Base-by-base conservation (phyloP, 305 asterid genomes). In the Fraxinus paxiana region DNA sequence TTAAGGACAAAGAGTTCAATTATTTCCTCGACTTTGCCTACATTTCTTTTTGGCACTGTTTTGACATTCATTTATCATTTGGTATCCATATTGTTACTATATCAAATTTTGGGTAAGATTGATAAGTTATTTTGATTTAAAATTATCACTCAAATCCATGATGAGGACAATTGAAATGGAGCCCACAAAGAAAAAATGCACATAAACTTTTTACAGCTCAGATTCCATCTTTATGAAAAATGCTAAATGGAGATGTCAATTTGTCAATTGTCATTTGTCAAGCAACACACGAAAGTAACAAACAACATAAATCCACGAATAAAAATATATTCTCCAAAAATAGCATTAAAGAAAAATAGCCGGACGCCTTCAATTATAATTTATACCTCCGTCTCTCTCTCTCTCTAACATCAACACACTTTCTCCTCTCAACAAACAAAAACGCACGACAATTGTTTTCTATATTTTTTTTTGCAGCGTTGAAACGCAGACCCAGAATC, bases 401-500 rank as follows among this genome's bases (percentile, higher is more conserved):
- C 51, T 17, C 76, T 71, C 75, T 22, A 6, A 31, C 30, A 69
- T 30, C 7, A 1, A 28, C 75, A n/a, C 48, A 33, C 46, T 71
- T 71, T 71, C 48, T 33, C 43, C 6, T 70, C 46, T 70, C 75
- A 71, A 31, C 48, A 71, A 28, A 71, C 76, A 71, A 71, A 30
- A 71, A 71, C 48, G 76, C 76, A 71, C 48, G 75, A 71, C 75
- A 7, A 17, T 33, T 33, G 2, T n/a, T 71, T 71, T 71, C 28
- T 31, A 31, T 30, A 10, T 69, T 69, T 69, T 71, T 33, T 33
- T 31, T 33, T 6, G 48, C 48, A 71, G 76, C 48, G 48, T 34
- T 71, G 76, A 71, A 71, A 34, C 76, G n/a, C 76, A 71, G 76
- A 71, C 48, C 48, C 46, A n/a, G 76, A 71, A 71, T 71, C 76